Evolutionary conservation across 1,139 yeast genomes (phyloP).

Genomic region (Yamadazyma siamensis): DNA sequence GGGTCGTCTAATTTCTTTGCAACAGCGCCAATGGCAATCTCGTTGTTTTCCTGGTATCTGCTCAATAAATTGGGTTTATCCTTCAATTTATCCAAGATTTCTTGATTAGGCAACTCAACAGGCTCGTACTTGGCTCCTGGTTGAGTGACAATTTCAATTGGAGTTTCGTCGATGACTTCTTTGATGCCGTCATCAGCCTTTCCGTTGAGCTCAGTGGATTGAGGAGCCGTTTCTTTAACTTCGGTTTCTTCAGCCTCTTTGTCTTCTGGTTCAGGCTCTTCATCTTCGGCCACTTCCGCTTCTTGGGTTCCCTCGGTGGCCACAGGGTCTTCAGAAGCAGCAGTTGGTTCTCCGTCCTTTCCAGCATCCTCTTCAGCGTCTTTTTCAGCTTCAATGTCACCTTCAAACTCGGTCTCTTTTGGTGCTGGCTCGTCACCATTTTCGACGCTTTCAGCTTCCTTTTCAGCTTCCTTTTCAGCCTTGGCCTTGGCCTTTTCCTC

Average conservation of each 20-base stretch:
- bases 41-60: conserved; percentile 48
- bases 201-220: conserved; percentile 4
- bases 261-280: conserved; percentile 9
- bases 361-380: conserved; percentile 8
- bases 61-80: conserved; percentile 48
- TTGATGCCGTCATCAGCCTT: conserved; percentile 23
- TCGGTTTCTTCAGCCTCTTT: conserved; percentile 8
- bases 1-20: conserved; percentile 48
- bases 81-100: conserved; percentile 38
- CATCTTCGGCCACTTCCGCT: conserved; percentile 7
- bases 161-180: conserved; percentile 16
- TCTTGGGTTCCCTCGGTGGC: conserved; percentile 2
- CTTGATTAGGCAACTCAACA: conserved; percentile 32
- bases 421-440: conserved; percentile 7
- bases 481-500: conserved; percentile 11
- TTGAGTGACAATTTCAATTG: conserved; percentile 32
- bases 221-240: conserved; percentile 9
- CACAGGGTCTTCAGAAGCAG: conserved; percentile 1
- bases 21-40: conserved; percentile 46
- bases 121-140: conserved; percentile 35
- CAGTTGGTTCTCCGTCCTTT: conserved; percentile 1
- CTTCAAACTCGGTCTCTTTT: conserved; percentile 7
- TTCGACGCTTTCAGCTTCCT: conserved; percentile 9
- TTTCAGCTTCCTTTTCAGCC: conserved; percentile 8
- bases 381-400: conserved; percentile 8